Conservation (phyloP, 2,329 filamentous ascomycete genomes). For the Cladosporium cucumerinum region DNA sequence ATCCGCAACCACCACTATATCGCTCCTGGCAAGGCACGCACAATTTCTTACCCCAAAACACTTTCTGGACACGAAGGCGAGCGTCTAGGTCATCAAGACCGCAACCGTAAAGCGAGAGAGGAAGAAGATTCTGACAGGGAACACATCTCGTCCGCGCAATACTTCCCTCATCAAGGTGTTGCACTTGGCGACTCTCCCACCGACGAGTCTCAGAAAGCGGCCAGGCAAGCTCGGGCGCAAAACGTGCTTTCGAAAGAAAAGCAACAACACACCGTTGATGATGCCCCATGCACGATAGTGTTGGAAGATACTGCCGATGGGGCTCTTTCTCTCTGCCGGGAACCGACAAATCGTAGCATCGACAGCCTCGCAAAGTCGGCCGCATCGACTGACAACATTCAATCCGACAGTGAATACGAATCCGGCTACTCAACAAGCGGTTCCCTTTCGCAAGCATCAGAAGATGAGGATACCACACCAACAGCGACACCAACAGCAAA, state of each 20-base stretch:
- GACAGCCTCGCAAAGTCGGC: slow-evolving; percentile 36
- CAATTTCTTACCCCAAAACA: slow-evolving; percentile 41
- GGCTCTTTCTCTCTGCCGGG: slow-evolving; percentile 44
- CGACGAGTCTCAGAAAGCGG: slow-evolving; percentile 18
- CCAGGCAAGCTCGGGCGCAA: slow-evolving; percentile 12
- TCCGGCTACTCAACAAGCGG: slow-evolving; percentile 32
- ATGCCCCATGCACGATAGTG: slow-evolving; percentile 62
- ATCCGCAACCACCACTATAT: slow-evolving; percentile 55
- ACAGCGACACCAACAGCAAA: slow-evolving; percentile 40
- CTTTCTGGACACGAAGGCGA: slow-evolving; percentile 22
- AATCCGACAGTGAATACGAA: slow-evolving; percentile 41
- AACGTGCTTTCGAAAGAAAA: slow-evolving; percentile 22
- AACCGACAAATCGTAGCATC: background rate
- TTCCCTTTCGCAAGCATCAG: slow-evolving; percentile 54
- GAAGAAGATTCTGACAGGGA: slow-evolving; percentile 68
- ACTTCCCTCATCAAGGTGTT: slow-evolving; percentile 69
- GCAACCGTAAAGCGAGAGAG: slow-evolving; percentile 9
- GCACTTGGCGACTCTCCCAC: slow-evolving; percentile 39
- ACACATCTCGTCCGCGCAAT: slow-evolving; percentile 82
- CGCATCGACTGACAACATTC: slow-evolving; percentile 27
- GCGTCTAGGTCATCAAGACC: slow-evolving; percentile 18
- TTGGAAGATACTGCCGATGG: slow-evolving; percentile 60
- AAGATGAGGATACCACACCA: slow-evolving; percentile 51
- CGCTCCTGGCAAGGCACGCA: slow-evolving; percentile 45
- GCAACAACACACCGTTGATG: slow-evolving; percentile 34